Percentiles rank a stretch among this genome's conserved stretches.
phyloP scores from a whole-genome alignment of 345 rosid genomes.

The Camelina hispida region DNA sequence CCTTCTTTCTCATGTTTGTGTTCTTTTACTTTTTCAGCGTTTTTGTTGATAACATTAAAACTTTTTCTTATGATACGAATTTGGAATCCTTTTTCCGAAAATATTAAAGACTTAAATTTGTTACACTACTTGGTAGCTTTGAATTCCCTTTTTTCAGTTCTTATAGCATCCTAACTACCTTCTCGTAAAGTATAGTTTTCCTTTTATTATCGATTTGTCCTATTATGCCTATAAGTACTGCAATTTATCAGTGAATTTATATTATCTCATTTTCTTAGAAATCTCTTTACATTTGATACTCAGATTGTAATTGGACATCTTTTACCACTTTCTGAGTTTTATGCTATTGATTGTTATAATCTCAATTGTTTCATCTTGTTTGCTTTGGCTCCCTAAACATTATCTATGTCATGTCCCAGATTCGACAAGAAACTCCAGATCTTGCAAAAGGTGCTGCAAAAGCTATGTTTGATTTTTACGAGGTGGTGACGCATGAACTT shows the following conservation, averaged over 20 bases:
- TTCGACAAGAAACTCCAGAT: slow-evolving; percentile 70
- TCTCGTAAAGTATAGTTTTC: slow-evolving; percentile 1
- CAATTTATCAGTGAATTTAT: slow-evolving; percentile 9
- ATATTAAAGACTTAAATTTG: slow-evolving; percentile 1
- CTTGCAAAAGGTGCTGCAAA: slow-evolving; percentile 89
- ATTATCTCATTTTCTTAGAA: slow-evolving; percentile 1
- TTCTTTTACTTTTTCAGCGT: neutral
- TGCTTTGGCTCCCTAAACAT: slow-evolving; percentile 35
- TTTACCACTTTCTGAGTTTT: slow-evolving; percentile 9
- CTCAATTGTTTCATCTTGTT: slow-evolving; percentile 30
- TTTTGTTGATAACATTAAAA: neutral
- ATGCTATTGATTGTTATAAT: slow-evolving; percentile 22
- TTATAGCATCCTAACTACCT: slow-evolving; percentile 12
- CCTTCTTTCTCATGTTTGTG: neutral
- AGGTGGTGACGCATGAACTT: slow-evolving; percentile 88
- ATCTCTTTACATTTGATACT: slow-evolving; percentile 11
- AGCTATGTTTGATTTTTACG: slow-evolving; percentile 77
- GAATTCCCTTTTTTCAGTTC: neutral
- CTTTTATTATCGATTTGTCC: slow-evolving; percentile 13
- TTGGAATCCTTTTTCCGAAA: slow-evolving; percentile 3
- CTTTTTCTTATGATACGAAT: neutral
- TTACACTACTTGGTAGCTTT: slow-evolving; percentile 10
- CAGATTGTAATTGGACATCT: slow-evolving; percentile 25
- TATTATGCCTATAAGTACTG: neutral
- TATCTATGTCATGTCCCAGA: slow-evolving; percentile 54